Evolutionary conservation across 257 asterid genomes (phyloP).

Genomic region (Thymus quinquecostatus): DNA sequence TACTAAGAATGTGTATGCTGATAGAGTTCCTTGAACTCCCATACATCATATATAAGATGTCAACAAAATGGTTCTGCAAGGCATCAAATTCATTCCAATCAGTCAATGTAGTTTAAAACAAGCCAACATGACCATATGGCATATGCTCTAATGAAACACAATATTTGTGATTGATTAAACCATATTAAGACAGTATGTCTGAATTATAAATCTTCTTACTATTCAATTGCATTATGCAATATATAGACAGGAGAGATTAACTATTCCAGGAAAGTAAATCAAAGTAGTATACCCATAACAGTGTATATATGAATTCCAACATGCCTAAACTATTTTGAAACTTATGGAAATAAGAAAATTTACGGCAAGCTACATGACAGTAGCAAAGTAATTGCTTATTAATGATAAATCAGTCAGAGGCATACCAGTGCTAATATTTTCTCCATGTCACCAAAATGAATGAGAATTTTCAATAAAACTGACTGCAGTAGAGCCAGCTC

Average conservation of each 20-base stretch:
- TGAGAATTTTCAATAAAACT: slow-evolving; percentile 61
- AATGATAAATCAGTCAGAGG: slow-evolving; percentile 35
- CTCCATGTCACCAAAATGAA: slow-evolving; percentile 58
- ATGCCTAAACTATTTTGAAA: slow-evolving; percentile 10
- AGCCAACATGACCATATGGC: slow-evolving; percentile 24
- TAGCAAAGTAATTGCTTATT: slow-evolving; percentile 12
- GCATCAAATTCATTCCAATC: slow-evolving; percentile 27
- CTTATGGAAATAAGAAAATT: neutral
- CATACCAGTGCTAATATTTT: slow-evolving; percentile 65
- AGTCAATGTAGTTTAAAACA: slow-evolving; percentile 24
- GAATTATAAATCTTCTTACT: neutral
- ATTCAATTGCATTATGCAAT: too few relatives aligned
- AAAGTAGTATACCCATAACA: too few relatives aligned
- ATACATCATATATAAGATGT: slow-evolving; percentile 70
- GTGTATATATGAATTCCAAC: too few relatives aligned
- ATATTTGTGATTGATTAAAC: neutral
- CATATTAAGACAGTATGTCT: neutral
- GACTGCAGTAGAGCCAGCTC: slow-evolving; percentile 69
- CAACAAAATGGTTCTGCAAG: slow-evolving; percentile 81
- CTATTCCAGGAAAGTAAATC: too few relatives aligned
- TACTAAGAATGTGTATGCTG: slow-evolving; percentile 61
- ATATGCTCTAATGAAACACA: slow-evolving; percentile 5
- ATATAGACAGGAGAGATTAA: too few relatives aligned
- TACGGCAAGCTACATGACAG: slow-evolving; percentile 12
- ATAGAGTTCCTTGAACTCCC: slow-evolving; percentile 77